Base-by-base conservation (phyloP, 768 basidiomycete species). In the Clathrus columnatus region DNA sequence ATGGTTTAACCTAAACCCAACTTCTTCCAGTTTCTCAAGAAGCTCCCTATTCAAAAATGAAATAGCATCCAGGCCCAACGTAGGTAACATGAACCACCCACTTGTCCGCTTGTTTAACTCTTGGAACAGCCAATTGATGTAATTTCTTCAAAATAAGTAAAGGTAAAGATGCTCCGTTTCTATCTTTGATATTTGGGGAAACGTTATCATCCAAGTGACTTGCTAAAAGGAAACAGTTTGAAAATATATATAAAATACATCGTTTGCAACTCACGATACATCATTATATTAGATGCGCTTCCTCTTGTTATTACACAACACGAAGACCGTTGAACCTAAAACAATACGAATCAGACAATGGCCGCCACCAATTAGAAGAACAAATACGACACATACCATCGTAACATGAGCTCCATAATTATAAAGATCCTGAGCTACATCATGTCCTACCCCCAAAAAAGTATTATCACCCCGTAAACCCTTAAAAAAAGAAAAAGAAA, bases 1-100 rank as follows among this genome's bases (percentile, higher is more conserved):
- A 7, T 65, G 60, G 46, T 75, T 78, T 10, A 72, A 61, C 54
- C 73, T 75, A 70, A 86, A 88, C 4, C 86, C 85, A 2, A 70
- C 71, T 56, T 72, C 72, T 32, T 73, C 67, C 14, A 89, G 71
- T 5, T 74, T 81, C 4, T 83, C 78, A 1, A 85, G 73, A 16
- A 81, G 56, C n/a, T 74, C 72, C 59, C 77, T 79, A 43, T n/a
- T 14, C 24, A 20, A 48, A 59, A 32, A 18, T 36, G 45, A 20
- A 29, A 5, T 1, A 2, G 21, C 17, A 11, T 69, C n/a, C 11
- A 36, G 36, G 14, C 16, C 7, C 16, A 32, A 17, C 56, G 44
- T 20, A 27, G 60, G 6, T 67, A 47, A 14, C 11, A 26, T 2
- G 42, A 1, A 26, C 53, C 21, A 57, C 56, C 18, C 23, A 59